Base-by-base conservation (phyloP, 2,329 filamentous ascomycete species). In the Trichoderma lentiforme region DNA sequence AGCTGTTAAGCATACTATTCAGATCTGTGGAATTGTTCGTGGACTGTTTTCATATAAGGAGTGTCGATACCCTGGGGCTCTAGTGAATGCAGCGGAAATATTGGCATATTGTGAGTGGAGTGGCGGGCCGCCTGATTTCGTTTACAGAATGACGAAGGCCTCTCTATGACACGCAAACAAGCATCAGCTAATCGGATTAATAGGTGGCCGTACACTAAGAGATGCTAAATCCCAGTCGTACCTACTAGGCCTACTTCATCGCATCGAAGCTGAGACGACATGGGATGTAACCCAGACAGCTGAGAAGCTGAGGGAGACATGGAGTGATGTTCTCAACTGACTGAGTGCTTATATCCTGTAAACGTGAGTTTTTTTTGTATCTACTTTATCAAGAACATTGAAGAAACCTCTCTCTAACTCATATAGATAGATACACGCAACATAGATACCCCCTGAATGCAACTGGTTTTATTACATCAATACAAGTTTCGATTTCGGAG, bases 21-120 rank as follows among this genome's bases (percentile, higher is more conserved):
- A 39, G 51, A 32, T 64, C 21, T 66, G 70, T 11, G 51, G 60
- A 53, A 43, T 57, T 30, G 53, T 71, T 28, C 51, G 70, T 24
- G 70, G 70, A 15, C 34, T 64, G 15, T 57, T 64, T 26, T 21
- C 36, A 8, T 67, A 65, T 58, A 51, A 67, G 24, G 51, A 21
- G 6, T 57, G 62, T 51, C 47, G 63, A 51, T 67, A 56, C 21
- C 63, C 70, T 5, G 70, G 70, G 32, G 70, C 70, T 3, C n/a
- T 71, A 34, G 53, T 69, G 18, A 71, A 71, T 43, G 63, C 70
- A 36, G 62, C 56, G 5, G 70, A 64, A 15, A 53, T 64, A 18
- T 32, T 71, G 4, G 53, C 62, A 30, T 57, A 57, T 12, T 71
- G 70, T 64, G 63, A 64, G 53, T 58, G 51, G 8, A 64, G 18